A percentile compares a stretch with the other conserved stretches of the same genome.
Conservation (phyloP, 2,329 filamentous ascomycete genomes). For the Hymenoscyphus albidus region DNA sequence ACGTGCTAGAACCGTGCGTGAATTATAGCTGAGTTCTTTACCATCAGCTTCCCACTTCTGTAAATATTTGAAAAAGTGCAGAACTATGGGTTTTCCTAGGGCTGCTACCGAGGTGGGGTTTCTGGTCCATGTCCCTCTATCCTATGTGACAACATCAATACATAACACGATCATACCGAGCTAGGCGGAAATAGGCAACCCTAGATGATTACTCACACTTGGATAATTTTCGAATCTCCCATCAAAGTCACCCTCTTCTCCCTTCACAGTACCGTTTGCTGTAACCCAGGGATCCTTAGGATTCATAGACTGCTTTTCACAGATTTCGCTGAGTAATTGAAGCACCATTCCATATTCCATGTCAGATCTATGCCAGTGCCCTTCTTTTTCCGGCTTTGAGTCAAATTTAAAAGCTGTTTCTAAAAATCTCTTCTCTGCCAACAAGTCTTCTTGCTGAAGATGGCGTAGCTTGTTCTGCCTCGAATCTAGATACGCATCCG, state of each 20-base stretch:
- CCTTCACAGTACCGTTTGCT: no score
- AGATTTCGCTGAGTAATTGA: background rate
- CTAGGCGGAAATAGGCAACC: background rate
- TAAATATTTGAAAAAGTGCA: background rate
- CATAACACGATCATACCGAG: no score
- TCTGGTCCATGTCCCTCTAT: background rate
- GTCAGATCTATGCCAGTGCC: no score
- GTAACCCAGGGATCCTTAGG: background rate
- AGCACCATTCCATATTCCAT: background rate
- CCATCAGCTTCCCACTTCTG: background rate
- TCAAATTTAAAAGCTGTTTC: background rate
- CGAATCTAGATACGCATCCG: no score
- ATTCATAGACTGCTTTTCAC: background rate
- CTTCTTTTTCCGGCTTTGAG: background rate
- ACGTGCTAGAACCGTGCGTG: background rate
- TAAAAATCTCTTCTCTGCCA: background rate
- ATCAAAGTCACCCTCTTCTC: background rate
- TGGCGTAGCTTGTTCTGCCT: no score
- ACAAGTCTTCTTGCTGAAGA: background rate
- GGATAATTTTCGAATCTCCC: background rate
- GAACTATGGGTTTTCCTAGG: background rate
- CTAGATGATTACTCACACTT: background rate
- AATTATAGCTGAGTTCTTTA: background rate
- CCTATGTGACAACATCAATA: background rate
- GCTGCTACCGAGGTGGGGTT: background rate